Conservation (phyloP, 139 green algal genomes). For the Protoeuglena noctilucae region DNA sequence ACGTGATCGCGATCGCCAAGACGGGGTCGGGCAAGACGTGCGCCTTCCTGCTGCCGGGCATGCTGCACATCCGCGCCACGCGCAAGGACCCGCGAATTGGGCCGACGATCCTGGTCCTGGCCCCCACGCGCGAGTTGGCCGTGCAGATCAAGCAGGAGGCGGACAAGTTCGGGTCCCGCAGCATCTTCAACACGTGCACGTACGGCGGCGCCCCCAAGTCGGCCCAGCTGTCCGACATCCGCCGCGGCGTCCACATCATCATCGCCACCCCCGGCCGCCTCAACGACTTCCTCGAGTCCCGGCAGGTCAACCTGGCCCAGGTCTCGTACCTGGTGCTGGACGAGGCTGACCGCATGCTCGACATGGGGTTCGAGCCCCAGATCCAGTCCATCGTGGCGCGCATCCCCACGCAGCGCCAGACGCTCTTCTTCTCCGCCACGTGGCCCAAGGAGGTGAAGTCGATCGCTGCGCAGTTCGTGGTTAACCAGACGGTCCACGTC, state of each 20-base stretch:
- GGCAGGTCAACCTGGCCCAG: slow-evolving; percentile 48
- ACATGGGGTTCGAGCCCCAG: slow-evolving; percentile 92
- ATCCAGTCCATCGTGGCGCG: slow-evolving; percentile 63
- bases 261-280: slow-evolving; percentile 82
- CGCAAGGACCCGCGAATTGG: slow-evolving; percentile 44
- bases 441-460: slow-evolving; percentile 76
- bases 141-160: slow-evolving; percentile 83
- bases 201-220: slow-evolving; percentile 80
- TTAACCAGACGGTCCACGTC: slow-evolving; percentile 60
- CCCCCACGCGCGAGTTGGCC: slow-evolving; percentile 84
- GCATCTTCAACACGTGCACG: slow-evolving; percentile 65
- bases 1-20: slow-evolving; percentile 72
- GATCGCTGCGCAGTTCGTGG: slow-evolving; percentile 65
- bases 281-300: slow-evolving; percentile 74
- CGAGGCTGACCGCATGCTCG: slow-evolving; percentile 88
- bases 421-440: slow-evolving; percentile 79
- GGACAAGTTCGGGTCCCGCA: slow-evolving; percentile 79
- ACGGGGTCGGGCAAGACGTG: slow-evolving; percentile 74
- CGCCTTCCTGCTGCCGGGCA: slow-evolving; percentile 62
- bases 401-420: slow-evolving; percentile 61
- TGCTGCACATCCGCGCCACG: slow-evolving; percentile 56
- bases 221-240: slow-evolving; percentile 62
- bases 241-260: slow-evolving; percentile 54
- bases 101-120: slow-evolving; percentile 65
- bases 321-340: slow-evolving; percentile 77